Evolutionary conservation across 495 filamentous ascomycete genomes (phyloP), one percentile per base, ranked within the genome.

Genomic region (Penicillium herquei): DNA sequence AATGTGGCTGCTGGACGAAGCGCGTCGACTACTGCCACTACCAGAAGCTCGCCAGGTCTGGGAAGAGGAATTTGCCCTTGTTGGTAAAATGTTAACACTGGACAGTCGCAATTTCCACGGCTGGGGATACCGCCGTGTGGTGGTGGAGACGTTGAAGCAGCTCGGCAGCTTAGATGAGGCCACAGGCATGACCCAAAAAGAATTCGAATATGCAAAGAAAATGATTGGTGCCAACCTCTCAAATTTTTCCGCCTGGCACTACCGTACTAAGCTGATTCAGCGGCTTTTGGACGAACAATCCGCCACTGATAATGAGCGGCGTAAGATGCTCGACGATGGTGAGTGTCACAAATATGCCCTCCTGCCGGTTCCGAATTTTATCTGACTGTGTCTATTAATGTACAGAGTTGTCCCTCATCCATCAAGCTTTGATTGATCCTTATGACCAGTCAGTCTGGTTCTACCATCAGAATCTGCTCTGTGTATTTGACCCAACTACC

Each of bases 241-340:
- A 14, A 99, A 99, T 64, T 99, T 98, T 68, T 96, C 91, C 9
- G 94, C 94, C 2, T 98, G 94, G 95, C 94, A 99, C 70, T 86
- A 87, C 59, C 80, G 94, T 41, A 90, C 87, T 50, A 88, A 85
- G 68, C 76, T 98, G 31, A 93, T 97, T 45, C 85, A 88, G 16
- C 78, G 79, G 14, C 63, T 96, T 3, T 71, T 99, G 40, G 75
- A 84, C 34, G 87, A 92, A 61, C 78, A 87, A 35, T 66, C 72
- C 1, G 88, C 88, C 31, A 81, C 80, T 51, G 79, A 84, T 48
- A 72, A 69, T 30, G 80, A 83, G 40, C 78, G 94, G 57, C 76
- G 75, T 61, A 74, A 73, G 16, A 87, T 96, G 60, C 71, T 96
- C 34, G 86, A 95, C 47, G 76, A 85, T 54, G 92, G 87, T 90